Evolutionary conservation across 768 basidiomycete species (phyloP).

Genomic region (Tulasnella sp.): DNA sequence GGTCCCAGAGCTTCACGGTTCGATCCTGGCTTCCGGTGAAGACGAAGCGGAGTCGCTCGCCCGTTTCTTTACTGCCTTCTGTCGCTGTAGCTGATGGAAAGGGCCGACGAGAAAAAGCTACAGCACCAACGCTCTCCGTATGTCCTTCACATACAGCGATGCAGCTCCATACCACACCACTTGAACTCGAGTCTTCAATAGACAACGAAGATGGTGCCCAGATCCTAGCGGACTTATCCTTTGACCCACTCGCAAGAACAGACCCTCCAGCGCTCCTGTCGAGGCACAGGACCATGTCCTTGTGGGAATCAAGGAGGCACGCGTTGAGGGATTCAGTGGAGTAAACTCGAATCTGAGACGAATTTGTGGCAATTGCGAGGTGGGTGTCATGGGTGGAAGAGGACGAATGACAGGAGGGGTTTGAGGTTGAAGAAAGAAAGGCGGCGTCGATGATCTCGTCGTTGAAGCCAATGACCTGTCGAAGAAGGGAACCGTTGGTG

Average conservation of each 20-base stretch:
- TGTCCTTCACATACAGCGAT: conserved; percentile 88
- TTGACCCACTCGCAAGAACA: conserved; percentile 84
- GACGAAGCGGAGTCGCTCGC: conserved; percentile 46
- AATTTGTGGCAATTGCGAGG: conserved; percentile 94
- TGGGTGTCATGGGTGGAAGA: conserved; percentile 44
- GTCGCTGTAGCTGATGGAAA: conserved; percentile 21
- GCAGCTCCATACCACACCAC: conserved; percentile 44
- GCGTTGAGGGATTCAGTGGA: conserved; percentile 65
- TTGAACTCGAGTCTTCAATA: conserved; percentile 25
- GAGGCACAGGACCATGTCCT: conserved; percentile 81
- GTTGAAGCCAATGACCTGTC: conserved; percentile 92
- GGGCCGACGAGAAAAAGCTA: conserved; percentile 61
- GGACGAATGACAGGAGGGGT: conserved; percentile 17
- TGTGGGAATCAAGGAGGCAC: conserved; percentile 77
- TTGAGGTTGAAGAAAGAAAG: conserved; percentile 48
- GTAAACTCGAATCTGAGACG: conserved; percentile 87
- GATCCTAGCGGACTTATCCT: conserved; percentile 77
- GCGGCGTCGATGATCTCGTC: conserved; percentile 91
- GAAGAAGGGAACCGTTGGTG: conserved; percentile 45
- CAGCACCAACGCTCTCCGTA: conserved; percentile 82
- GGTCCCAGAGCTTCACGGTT: conserved; percentile 98
- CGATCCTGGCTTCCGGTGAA: conserved; percentile 95
- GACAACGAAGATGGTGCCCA: conserved; percentile 43
- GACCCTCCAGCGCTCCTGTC: conserved; percentile 54
- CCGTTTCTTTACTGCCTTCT: conserved; percentile 15